Conservation (phyloP, 257 asterid species). For the Solanum pinnatisectum region DNA sequence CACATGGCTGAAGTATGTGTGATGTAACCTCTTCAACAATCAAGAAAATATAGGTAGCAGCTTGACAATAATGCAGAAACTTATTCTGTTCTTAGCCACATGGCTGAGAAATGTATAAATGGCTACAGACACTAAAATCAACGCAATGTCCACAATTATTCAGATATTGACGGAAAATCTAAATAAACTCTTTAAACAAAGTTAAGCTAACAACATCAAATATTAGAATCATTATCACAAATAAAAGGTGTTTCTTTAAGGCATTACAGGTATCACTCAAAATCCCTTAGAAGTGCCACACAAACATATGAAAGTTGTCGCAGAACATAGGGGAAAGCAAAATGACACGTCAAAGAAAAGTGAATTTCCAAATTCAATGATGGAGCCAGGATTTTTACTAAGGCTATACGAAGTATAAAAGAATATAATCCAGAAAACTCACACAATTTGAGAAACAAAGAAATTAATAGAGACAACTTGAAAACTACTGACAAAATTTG, state of each 20-base stretch:
- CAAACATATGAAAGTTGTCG: background rate
- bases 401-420: no score
- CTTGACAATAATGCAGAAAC: background rate
- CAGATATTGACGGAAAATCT: background rate
- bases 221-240: background rate
- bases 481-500: no score
- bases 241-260: background rate
- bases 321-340: background rate
- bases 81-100: background rate
- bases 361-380: background rate
- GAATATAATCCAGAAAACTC: background rate
- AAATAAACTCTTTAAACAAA: background rate
- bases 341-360: background rate
- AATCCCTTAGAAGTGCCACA: background rate
- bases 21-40: background rate
- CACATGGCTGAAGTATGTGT: background rate
- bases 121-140: background rate
- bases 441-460: no score
- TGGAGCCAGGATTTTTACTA: background rate
- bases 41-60: background rate
- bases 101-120: background rate
- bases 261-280: background rate
- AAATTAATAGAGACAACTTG: no score
- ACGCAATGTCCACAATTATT: background rate
- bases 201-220: background rate